Base-by-base conservation (phyloP, 2,329 filamentous ascomycete species). In the Rutstroemia sp. region DNA sequence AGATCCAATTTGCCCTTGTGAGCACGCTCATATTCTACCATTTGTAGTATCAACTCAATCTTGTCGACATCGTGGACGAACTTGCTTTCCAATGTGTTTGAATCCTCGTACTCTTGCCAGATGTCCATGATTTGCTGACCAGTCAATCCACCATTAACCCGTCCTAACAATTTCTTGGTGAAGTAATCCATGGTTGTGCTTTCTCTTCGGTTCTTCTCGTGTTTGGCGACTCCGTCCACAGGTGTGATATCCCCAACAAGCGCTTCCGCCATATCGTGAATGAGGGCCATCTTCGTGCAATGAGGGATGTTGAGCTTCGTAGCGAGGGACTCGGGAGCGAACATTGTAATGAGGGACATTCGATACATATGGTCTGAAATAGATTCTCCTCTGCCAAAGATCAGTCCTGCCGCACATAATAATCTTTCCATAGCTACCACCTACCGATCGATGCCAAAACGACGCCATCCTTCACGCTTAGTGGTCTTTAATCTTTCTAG, bases 321-420 rank as follows among this genome's bases (percentile, higher is more conserved):
- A 2, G 84, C 78, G 10, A 96, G 81, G 1, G 86, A 74, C 0
- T 88, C 79, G 1, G 94, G 92, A 2, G 90, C 91, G 62, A 96
- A 82, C 85, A 99, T 89, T 61, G 89, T 91, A 72, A 99, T 90
- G 64, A 99, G 82, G 50, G 92, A 90, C 94, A 99, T 99, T 74
- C 94, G 91, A 75, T 97, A 99, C 94, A 99, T 99, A 79, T 99
- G 94, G 75, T 99, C 94, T 54, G 89, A 82, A 69, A 99, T 96
- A 2, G 90, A 95, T 73, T 99, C 94, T 70, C 89, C 88, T 57
- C 80, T 84, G 4, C 9, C 36, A 3, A 27, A 47, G 60, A 7
- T 40, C 38, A 17, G 12, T 17, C 7, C 17, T 17, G 17, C 38
- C 14, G 5, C 1, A 1, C 38, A 40, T 40, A 6, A 3, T 2